These are phyloP conservation scores for Colletotrichum liaoningense DNA, from an alignment of 2,329 filamentous ascomycete species.

Conservation along the genomic window DNA sequence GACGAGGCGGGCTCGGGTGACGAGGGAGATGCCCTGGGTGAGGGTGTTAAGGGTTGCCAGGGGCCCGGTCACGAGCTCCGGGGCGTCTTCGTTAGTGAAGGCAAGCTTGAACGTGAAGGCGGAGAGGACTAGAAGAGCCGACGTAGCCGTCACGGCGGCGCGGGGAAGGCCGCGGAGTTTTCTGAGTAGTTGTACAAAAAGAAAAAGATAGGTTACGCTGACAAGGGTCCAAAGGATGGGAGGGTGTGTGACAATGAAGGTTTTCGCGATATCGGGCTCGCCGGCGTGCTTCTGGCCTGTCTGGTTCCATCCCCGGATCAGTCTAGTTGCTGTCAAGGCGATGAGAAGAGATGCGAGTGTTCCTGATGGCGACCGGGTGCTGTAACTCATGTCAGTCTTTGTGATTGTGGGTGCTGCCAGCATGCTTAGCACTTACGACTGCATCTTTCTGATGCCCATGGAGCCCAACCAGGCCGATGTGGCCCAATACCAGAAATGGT, in stretches of 20 bases:
- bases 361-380: neutral
- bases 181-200: constrained; percentile 58
- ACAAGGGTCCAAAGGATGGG: constrained; percentile 80
- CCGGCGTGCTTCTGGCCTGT: constrained; percentile 96
- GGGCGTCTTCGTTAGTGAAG: constrained; percentile 88
- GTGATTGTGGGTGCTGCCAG: no score
- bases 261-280: constrained; percentile 85
- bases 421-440: constrained; percentile 45
- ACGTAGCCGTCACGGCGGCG: constrained; percentile 52
- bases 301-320: constrained; percentile 90
- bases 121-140: constrained; percentile 56
- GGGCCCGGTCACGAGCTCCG: constrained; percentile 75
- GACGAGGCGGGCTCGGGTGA: constrained; percentile 61
- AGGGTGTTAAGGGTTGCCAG: constrained; percentile 52
- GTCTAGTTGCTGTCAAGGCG: constrained; percentile 68
- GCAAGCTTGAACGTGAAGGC: constrained; percentile 89
- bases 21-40: constrained; percentile 56
- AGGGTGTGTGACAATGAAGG: constrained; percentile 73
- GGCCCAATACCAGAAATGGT: constrained; percentile 98
- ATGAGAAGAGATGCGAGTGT: constrained; percentile 49
- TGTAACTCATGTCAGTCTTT: neutral
- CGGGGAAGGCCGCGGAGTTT: constrained; percentile 55
- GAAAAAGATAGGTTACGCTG: constrained; percentile 74
- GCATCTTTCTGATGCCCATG: constrained; percentile 60
- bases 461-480: constrained; percentile 76